Evolutionary conservation across 1,284 basidiomycete species (phyloP).

Genomic region (Rhodotorula sp.): DNA sequence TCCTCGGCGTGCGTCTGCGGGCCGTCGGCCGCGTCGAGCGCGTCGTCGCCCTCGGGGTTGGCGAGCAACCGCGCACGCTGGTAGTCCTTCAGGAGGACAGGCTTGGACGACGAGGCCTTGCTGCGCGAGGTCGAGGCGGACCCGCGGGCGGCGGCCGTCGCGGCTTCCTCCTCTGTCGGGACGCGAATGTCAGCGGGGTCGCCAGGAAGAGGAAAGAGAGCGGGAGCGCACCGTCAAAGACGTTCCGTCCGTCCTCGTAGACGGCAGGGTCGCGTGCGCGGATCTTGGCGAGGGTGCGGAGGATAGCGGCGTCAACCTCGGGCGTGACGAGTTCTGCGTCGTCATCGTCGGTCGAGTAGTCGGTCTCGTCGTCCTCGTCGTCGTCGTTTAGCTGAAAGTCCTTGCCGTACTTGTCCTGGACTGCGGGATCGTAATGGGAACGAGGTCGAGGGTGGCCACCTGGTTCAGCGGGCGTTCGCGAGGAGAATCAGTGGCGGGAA

Average conservation of each 20-base stretch:
- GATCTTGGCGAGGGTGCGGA: conserved; percentile 86
- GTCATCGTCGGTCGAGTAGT: conserved; percentile 67
- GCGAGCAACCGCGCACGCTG: conserved; percentile 54
- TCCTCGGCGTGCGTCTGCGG: conserved; percentile 58
- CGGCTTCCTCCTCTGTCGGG: conserved; percentile 47
- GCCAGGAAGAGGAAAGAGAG: background rate
- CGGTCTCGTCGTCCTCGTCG: conserved; percentile 63
- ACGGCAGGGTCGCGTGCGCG: conserved; percentile 79
- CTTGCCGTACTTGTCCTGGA: conserved; percentile 83
- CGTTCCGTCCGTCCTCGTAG: conserved; percentile 59
- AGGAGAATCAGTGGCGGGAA: background rate
- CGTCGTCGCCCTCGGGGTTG: conserved; percentile 28
- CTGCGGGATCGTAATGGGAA: conserved; percentile 52
- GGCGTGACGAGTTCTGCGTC: conserved; percentile 95
- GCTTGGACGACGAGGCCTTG: conserved; percentile 50
- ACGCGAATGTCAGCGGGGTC: background rate
- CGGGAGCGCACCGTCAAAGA: conserved; percentile 68
- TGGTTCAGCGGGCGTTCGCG: background rate
- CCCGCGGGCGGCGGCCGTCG: conserved; percentile 45
- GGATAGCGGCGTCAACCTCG: conserved; percentile 89
- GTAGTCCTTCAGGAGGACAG: conserved; percentile 55
- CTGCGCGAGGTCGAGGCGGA: conserved; percentile 51
- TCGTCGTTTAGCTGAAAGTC: conserved; percentile 53
- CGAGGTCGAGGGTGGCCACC: background rate
- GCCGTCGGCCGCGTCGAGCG: conserved; percentile 17